Percentiles rank a stretch among this genome's conserved stretches.
Conservation (phyloP, 2,329 filamentous ascomycete genomes). For the Fusarium ambrosium region DNA sequence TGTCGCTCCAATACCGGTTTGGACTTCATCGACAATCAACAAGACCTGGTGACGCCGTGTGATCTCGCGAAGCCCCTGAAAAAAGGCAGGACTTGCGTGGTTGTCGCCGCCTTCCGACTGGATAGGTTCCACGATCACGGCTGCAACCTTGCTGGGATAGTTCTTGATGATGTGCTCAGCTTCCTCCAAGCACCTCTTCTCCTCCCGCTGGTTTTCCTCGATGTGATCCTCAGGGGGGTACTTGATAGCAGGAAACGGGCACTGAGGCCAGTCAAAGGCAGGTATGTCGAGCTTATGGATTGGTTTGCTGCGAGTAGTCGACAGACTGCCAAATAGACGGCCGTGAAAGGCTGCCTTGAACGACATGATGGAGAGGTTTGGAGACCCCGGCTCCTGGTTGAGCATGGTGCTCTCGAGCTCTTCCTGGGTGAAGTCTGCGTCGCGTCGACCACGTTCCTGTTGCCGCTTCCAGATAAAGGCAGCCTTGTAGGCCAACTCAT, state of each 20-base stretch:
- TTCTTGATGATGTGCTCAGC: not conserved
- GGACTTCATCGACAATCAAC: conserved; percentile 77
- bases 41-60: not conserved
- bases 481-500: conserved; percentile 94
- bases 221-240: conserved; percentile 86
- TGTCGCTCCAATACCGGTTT: conserved; percentile 91
- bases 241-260: conserved; percentile 84
- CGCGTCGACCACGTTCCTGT: conserved; percentile 73
- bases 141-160: not conserved
- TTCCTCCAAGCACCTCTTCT: not conserved
- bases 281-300: conserved; percentile 96
- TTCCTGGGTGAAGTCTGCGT: not conserved
- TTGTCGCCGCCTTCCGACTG: not conserved
- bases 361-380: conserved; percentile 1
- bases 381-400: not conserved
- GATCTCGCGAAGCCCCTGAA: not conserved
- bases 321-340: not conserved
- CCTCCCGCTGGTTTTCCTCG: conserved; percentile 75
- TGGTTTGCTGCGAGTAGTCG: conserved; percentile 89
- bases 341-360: not conserved
- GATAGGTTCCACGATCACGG: not conserved
- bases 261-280: conserved; percentile 93
- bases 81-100: not conserved
- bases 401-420: conserved; percentile 1
- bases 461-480: conserved; percentile 92